Conservation (phyloP, 768 basidiomycete genomes). For the Coprinopsis cinerea region DNA sequence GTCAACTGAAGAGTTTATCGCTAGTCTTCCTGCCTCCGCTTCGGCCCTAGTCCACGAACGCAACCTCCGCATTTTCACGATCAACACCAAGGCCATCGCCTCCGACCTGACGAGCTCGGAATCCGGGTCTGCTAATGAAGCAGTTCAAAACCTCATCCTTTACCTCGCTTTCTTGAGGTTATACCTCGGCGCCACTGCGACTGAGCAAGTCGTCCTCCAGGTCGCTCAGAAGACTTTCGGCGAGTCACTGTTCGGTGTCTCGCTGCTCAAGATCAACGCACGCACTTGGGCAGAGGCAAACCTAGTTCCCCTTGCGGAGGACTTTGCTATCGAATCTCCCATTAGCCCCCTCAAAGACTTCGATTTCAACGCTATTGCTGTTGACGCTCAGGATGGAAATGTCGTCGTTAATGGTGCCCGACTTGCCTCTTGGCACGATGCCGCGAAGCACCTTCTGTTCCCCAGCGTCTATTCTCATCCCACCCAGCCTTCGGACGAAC, state of each 20-base stretch:
- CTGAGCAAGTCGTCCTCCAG: conserved; percentile 45
- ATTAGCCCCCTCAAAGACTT: conserved; percentile 44
- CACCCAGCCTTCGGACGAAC: conserved; percentile 32
- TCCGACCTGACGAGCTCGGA: conserved; percentile 29
- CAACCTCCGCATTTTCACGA: conserved; percentile 49
- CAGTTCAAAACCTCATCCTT: conserved; percentile 51
- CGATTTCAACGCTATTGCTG: conserved; percentile 69
- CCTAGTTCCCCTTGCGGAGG: conserved; percentile 36
- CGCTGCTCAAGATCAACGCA: conserved; percentile 47
- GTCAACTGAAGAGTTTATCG: conserved; percentile 65
- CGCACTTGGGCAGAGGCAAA: conserved; percentile 63
- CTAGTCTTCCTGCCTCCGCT: conserved; percentile 55
- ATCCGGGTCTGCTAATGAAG: conserved; percentile 29
- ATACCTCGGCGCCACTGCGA: conserved; percentile 65
- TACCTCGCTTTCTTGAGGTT: conserved; percentile 82
- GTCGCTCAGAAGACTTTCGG: conserved; percentile 44
- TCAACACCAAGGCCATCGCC: conserved; percentile 54
- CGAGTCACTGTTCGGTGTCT: conserved; percentile 39
- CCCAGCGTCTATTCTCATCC: conserved; percentile 63
- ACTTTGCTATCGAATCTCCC: conserved; percentile 15
- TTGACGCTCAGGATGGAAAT: conserved; percentile 53
- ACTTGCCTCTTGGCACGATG: conserved; percentile 74
- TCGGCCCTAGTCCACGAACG: conserved; percentile 43
- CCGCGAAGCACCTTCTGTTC: conserved; percentile 86
- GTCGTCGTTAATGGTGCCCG: conserved; percentile 55